phyloP scores from a whole-genome alignment of 164 flowering plant genomes.

The Saururus chinensis region DNA sequence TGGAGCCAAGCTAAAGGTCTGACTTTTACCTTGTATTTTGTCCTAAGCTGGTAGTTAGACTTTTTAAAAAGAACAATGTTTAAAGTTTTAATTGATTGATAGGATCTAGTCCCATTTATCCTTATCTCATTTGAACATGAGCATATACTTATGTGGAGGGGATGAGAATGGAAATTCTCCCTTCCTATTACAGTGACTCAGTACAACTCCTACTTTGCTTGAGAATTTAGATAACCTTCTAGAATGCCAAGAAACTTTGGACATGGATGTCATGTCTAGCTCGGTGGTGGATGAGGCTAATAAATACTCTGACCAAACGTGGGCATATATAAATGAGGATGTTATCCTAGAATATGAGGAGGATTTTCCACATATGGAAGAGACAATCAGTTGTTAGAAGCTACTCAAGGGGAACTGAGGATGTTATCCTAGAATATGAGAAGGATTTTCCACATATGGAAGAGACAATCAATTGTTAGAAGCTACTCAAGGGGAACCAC shows the following conservation, averaged over 20 bases:
- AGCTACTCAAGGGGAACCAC: background rate
- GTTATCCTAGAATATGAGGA: background rate
- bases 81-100: constrained; percentile 6
- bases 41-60: background rate
- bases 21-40: background rate
- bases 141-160: constrained; percentile 90
- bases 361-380: background rate
- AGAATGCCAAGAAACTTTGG: constrained; percentile 18
- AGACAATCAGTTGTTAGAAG: background rate
- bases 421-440: background rate
- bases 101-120: constrained; percentile 94
- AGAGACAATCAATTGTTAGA: background rate
- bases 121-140: constrained; percentile 71
- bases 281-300: constrained; percentile 3
- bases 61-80: too few relatives aligned
- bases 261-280: constrained; percentile 5
- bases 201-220: constrained; percentile 5
- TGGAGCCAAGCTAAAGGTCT: constrained; percentile 84
- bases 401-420: background rate
- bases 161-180: constrained; percentile 68
- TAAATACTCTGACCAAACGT: constrained; percentile 1
- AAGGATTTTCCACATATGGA: background rate
- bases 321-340: background rate
- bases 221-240: constrained; percentile 2
- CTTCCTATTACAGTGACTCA: constrained; percentile 15